Conservation (phyloP, 495 filamentous ascomycete species). For the Aspergillus kassunensis region DNA sequence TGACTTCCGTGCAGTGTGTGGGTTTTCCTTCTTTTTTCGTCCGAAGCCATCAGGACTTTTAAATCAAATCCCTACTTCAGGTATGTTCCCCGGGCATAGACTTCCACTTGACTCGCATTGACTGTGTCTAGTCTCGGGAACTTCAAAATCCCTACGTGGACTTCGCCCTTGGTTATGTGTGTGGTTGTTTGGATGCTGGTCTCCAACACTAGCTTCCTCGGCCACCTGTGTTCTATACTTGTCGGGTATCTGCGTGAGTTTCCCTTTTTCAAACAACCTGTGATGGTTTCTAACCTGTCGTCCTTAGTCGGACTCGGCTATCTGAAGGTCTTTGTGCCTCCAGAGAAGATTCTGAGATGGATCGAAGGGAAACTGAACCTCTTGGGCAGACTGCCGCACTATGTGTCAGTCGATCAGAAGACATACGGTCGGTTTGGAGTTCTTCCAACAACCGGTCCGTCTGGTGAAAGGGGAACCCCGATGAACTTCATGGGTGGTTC, state of each 20-base stretch:
- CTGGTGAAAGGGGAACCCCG: conserved; percentile 43
- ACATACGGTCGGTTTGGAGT: conserved; percentile 94
- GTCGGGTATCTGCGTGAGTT: conserved; percentile 82
- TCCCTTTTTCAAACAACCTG: neutral
- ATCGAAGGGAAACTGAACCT: conserved; percentile 83
- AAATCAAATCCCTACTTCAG: conserved; percentile 69
- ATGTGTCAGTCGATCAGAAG: conserved; percentile 90
- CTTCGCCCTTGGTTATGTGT: conserved; percentile 71
- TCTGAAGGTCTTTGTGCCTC: conserved; percentile 77
- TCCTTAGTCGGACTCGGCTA: conserved; percentile 72
- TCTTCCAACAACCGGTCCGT: conserved; percentile 55
- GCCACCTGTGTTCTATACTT: conserved; percentile 74
- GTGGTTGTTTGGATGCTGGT: conserved; percentile 67
- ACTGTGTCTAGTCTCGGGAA: conserved; percentile 44
- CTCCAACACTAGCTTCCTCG: conserved; percentile 76
- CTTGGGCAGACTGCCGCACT: conserved; percentile 75
- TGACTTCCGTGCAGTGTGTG: conserved; percentile 59
- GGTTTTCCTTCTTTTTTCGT: conserved; percentile 81
- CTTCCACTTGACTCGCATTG: neutral
- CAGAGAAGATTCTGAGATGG: conserved; percentile 74
- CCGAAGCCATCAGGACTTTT: conserved; percentile 80
- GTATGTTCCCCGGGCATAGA: conserved; percentile 20
- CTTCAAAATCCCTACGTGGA: conserved; percentile 85
- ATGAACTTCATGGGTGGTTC: conserved; percentile 53
- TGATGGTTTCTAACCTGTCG: conserved; percentile 16